Base-by-base conservation (phyloP, 164 flowering plant genomes). In the Piper longum region DNA sequence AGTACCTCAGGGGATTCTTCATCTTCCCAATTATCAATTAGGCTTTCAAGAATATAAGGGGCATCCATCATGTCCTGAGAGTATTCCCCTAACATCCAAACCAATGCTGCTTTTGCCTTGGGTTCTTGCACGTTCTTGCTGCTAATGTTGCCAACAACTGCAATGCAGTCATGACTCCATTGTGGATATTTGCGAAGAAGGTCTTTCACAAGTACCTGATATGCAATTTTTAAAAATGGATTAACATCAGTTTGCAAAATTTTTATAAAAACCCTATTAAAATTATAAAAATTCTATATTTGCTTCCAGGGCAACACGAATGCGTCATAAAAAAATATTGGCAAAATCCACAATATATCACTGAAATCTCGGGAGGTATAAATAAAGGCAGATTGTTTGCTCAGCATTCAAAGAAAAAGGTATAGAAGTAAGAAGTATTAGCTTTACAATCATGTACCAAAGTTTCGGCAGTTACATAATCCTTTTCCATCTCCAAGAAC, bases 121-220 rank as follows among this genome's bases (percentile, higher is more conserved):
- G 97, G 95, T 67, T 93, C 99, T 77, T 93, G 96, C 52, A 91
- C 78, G 78, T 88, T 93, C 69, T 87, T 87, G 71, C 88, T 87
- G 77, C 99, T 91, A 64, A 93, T 93, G 69, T 80, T 90, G 41
- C 97, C 99, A 73, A 95, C 96, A 70, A 95, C 99, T 12, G 99
- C 97, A 78, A 95, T 95, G 71, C 99, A 95, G 76, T 95, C 99
- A 41, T 89, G 99, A 77, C 99, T 95, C 99, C 99, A 95, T 67
- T 91, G 99, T 55, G 99, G 99, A 81, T 95, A 95, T 73, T 95
- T 95, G 63, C 99, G 77, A 4, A 95, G 77, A 56, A 95, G 84
- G 81, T 95, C 99, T 80, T 95, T 95, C 36, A 95, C 90, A 75
- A 95, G 92, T 17, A 95, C 97, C 97, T 95, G 77, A 36, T 18